Percentiles rank a stretch among this genome's conserved stretches.
Conservation (phyloP, 1,139 yeast genomes). For the Geotrichum bryndzae region DNA sequence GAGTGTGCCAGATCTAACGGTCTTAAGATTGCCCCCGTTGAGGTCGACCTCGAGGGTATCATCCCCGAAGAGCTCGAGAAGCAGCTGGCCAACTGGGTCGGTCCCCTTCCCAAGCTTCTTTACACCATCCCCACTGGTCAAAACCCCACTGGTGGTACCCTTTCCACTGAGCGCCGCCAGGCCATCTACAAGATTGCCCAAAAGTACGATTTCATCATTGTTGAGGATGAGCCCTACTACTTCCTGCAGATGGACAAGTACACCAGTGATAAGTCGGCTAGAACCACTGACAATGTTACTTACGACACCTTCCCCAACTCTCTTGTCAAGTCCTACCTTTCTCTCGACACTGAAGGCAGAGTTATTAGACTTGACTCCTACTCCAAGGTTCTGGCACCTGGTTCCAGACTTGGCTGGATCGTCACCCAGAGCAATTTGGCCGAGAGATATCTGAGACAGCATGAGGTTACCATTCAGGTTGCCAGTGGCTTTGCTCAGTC, state of each 20-base stretch:
- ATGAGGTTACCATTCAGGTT: conserved; percentile 77
- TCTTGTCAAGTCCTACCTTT: conserved; percentile 71
- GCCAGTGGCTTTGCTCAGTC: conserved; percentile 81
- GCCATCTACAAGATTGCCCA: conserved; percentile 65
- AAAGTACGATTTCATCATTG: conserved; percentile 69
- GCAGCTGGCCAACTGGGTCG: conserved; percentile 63
- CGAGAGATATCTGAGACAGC: conserved; percentile 64
- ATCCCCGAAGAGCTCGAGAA: conserved; percentile 65
- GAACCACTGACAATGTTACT: conserved; percentile 26
- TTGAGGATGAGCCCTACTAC: conserved; percentile 94
- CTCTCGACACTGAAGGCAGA: conserved; percentile 81
- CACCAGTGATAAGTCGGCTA: conserved; percentile 38
- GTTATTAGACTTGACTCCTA: conserved; percentile 85
- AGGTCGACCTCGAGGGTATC: conserved; percentile 75
- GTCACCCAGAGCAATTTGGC: conserved; percentile 63
- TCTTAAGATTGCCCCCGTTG: conserved; percentile 60
- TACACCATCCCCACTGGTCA: conserved; percentile 91
- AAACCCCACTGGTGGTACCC: conserved; percentile 87
- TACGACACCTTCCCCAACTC: conserved; percentile 53
- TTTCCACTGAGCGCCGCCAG: conserved; percentile 64
- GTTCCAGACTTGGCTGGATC: conserved; percentile 86
- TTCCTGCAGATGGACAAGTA: conserved; percentile 81
- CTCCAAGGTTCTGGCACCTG: conserved; percentile 92
- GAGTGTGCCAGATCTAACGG: conserved; percentile 78
- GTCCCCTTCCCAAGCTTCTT: conserved; percentile 68